phyloP scores from a whole-genome alignment of 2,329 filamentous ascomycete species.

The Stagonosporopsis cucurbitacearum region DNA sequence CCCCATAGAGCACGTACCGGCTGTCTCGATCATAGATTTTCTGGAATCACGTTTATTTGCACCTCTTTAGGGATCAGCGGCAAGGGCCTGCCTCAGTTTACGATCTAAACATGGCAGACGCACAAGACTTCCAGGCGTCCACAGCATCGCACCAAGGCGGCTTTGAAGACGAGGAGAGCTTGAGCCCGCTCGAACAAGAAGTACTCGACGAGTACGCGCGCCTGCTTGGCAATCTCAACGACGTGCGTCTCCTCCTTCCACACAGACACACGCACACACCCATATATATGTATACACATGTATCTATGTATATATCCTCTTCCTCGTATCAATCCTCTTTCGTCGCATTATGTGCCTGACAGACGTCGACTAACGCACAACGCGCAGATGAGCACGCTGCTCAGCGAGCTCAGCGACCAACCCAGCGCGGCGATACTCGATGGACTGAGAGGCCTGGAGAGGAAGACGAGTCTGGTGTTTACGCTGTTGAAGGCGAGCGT shows the following conservation, averaged over 20 bases:
- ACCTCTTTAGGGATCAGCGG: too few species aligned
- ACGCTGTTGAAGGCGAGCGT: conserved; percentile 97
- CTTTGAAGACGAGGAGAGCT: conserved; percentile 34
- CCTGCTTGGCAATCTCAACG: conserved; percentile 88
- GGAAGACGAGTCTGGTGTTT: conserved; percentile 94
- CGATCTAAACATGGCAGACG: conserved; percentile 23
- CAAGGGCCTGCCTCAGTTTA: too few species aligned
- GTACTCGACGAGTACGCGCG: conserved; percentile 92
- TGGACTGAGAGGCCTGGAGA: conserved; percentile 83
- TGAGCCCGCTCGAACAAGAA: conserved; percentile 87
- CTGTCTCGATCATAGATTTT: too few species aligned
- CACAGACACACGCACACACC: too few species aligned
- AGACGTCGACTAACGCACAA: neutral
- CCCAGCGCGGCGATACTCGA: conserved; percentile 78
- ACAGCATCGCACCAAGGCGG: conserved; percentile 23
- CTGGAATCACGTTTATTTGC: too few species aligned
- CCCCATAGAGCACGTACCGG: too few species aligned
- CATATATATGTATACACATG: too few species aligned
- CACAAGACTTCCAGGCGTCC: conserved; percentile 21
- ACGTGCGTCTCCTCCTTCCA: conserved; percentile 59
- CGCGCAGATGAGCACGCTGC: conserved; percentile 61
- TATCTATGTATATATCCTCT: too few species aligned
- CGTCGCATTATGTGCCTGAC: too few species aligned
- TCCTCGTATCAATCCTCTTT: too few species aligned
- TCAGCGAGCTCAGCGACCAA: conserved; percentile 70